These are phyloP conservation scores for Paramecium sexaurelia DNA, from an alignment of 73 alveolate species.

Conservation along the genomic window DNA sequence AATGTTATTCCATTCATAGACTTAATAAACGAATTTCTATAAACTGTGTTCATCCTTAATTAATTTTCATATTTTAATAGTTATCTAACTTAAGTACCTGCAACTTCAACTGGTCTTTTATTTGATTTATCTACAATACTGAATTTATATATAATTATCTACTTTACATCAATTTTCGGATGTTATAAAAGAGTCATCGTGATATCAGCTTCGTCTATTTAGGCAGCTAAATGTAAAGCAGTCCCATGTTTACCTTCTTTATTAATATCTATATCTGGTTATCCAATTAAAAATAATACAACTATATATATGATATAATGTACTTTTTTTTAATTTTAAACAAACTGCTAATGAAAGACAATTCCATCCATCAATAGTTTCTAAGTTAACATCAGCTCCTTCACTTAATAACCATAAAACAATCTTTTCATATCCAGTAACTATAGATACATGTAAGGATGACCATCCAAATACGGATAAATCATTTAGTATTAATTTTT, in stretches of 20 bases:
- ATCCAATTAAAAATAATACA: neutral
- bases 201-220: constrained; percentile 17
- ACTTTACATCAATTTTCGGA: constrained; percentile 48
- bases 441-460: neutral
- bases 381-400: constrained; percentile 30
- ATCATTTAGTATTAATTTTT: neutral
- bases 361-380: constrained; percentile 41
- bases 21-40: neutral
- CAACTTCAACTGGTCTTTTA: constrained; percentile 1
- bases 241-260: constrained; percentile 30
- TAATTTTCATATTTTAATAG: neutral
- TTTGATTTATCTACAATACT: neutral
- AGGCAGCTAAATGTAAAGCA: constrained; percentile 49
- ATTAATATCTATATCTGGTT: neutral
- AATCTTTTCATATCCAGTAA: neutral
- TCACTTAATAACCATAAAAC: neutral
- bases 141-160: neutral
- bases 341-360: constrained; percentile 31
- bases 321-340: constrained; percentile 6
- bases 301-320: neutral
- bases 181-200: neutral
- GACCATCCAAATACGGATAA: neutral
- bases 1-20: constrained; percentile 5
- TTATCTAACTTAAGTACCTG: constrained; percentile 10
- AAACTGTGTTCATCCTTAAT: no score